These are phyloP conservation scores for Aspergillus quadricinctus DNA, from an alignment of 2,329 filamentous ascomycete species.

Conservation along the genomic window DNA sequence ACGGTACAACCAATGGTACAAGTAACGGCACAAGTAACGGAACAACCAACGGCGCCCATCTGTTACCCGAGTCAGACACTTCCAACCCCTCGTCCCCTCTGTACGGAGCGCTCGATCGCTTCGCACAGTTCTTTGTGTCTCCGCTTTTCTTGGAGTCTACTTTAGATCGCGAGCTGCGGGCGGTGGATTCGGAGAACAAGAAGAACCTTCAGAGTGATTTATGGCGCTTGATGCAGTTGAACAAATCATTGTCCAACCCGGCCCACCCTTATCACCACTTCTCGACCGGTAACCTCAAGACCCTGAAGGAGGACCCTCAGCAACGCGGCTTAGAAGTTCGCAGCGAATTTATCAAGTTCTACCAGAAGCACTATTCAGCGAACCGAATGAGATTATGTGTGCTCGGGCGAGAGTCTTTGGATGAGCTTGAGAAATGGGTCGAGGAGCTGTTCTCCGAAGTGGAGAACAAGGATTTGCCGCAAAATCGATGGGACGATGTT, in stretches of 20 bases:
- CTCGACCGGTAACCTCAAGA: slow-evolving; percentile 82
- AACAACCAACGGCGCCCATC: slow-evolving; percentile 14
- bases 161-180: slow-evolving; percentile 78
- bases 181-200: slow-evolving; percentile 95
- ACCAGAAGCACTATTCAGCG: slow-evolving; percentile 83
- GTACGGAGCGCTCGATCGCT: slow-evolving; percentile 80
- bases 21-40: slow-evolving; percentile 24
- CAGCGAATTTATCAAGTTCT: slow-evolving; percentile 88
- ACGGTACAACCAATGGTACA: slow-evolving; percentile 17
- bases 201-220: slow-evolving; percentile 91
- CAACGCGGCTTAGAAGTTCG: slow-evolving; percentile 76
- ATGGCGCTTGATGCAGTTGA: slow-evolving; percentile 83
- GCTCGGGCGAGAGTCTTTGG: slow-evolving; percentile 73
- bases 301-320: slow-evolving; percentile 77
- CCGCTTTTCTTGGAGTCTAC: slow-evolving; percentile 82
- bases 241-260: slow-evolving; percentile 82
- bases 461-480: slow-evolving; percentile 72
- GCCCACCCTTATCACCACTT: slow-evolving; percentile 88
- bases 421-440: slow-evolving; percentile 79
- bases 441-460: slow-evolving; percentile 76
- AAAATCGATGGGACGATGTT: slow-evolving; percentile 63
- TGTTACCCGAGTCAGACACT: slow-evolving; percentile 16
- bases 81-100: slow-evolving; percentile 52
- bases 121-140: slow-evolving; percentile 89
- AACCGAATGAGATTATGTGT: slow-evolving; percentile 92